phyloP scores from a whole-genome alignment of 208 protist species.

The Naegleria gruberi region DNA sequence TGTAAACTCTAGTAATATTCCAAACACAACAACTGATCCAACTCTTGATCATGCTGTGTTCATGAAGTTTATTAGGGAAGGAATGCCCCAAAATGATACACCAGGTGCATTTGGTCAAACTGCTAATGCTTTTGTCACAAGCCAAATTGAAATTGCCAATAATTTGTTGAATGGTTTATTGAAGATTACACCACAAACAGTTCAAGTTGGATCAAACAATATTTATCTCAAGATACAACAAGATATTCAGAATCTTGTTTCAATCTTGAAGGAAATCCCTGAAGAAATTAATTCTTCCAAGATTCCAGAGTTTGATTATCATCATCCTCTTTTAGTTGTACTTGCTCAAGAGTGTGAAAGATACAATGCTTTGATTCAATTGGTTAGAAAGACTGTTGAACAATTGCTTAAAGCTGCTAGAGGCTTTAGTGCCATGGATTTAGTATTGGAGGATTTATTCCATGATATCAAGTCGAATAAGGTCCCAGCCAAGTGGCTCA shows the following conservation, averaged over 20 bases:
- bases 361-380: slow-evolving; percentile 86
- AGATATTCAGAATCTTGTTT: not conserved
- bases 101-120: slow-evolving; percentile 97
- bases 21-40: not conserved
- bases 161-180: slow-evolving; percentile 86
- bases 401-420: slow-evolving; percentile 87
- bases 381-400: slow-evolving; percentile 73
- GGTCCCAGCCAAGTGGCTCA: slow-evolving; percentile 84
- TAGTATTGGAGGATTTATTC: slow-evolving; percentile 89
- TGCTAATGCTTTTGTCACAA: slow-evolving; percentile 93
- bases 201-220: too few species aligned
- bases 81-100: slow-evolving; percentile 80
- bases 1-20: not conserved
- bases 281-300: slow-evolving; percentile 65
- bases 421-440: slow-evolving; percentile 92
- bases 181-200: slow-evolving; percentile 60
- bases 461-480: slow-evolving; percentile 68
- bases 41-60: slow-evolving; percentile 44
- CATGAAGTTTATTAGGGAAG: slow-evolving; percentile 75
- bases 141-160: slow-evolving; percentile 81
- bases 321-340: slow-evolving; percentile 86
- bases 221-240: not conserved
- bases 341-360: slow-evolving; percentile 93
- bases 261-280: slow-evolving; percentile 46
- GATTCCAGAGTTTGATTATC: slow-evolving; percentile 60